Base-by-base conservation (phyloP, 768 basidiomycete species). In the Pleurotus ostreatus region DNA sequence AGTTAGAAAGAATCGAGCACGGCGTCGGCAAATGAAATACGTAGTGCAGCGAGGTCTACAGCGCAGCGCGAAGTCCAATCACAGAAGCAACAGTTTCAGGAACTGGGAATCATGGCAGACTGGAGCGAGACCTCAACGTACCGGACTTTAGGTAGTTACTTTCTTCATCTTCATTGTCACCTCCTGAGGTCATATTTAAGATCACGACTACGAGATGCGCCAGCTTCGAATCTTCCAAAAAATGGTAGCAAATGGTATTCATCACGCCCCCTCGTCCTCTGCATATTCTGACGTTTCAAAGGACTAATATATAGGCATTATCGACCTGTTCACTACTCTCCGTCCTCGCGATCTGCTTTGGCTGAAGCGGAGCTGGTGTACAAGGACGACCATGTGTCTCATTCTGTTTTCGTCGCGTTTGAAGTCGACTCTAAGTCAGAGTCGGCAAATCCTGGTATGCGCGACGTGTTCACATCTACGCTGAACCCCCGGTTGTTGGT, bases 321-420 rank as follows among this genome's bases (percentile, higher is more conserved):
- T 62, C 85, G 94, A 25, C 96, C 96, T 0, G 92, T 95, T 4
- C 85, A 97, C 68, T 98, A 92, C 68, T 98, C 96, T 0, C 96
- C 96, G 2, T 96, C 94, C 0, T 97, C 95, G 1, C 84, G 82
- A 41, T 95, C 96, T 5, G 96, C 96, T 0, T 73, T 99, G 12
- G 96, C 96, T 0, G 96, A 99, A 72, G 93, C 95, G 4, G 96
- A 99, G 67, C 76, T 99, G 25, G 80, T 84, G 23, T 98, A 98
- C 72, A 86, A 84, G 59, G 95, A 97, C 26, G 83, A 90, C 62
- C 94, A 97, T 66, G 73, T 85, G 46, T 97, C 94, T 0, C 84
- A 88, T 61, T 91, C 94, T 4, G 91, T 90, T 41, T 98, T 92
- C 64, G 89, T 97, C 41, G 74, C 80, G 1, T 96, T 94, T 67